These are phyloP conservation scores for Lentinula aciculospora DNA, from an alignment of 768 basidiomycete species.

Conservation along the genomic window DNA sequence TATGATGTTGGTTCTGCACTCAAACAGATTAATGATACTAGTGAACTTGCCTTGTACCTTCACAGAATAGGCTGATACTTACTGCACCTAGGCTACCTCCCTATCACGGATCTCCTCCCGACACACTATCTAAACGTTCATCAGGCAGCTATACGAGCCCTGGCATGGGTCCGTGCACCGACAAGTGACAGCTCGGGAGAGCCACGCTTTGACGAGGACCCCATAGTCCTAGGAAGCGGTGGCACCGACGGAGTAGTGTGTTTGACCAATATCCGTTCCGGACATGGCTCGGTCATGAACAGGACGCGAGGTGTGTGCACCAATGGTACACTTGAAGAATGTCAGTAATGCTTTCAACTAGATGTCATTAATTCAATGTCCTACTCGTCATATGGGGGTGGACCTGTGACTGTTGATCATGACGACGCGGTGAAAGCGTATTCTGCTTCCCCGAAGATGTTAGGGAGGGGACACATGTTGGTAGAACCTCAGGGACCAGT, in stretches of 20 bases:
- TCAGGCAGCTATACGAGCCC: conserved; percentile 71
- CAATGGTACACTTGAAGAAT: background rate
- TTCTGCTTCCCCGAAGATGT: conserved; percentile 64
- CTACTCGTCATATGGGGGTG: conserved; percentile 64
- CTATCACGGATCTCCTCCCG: conserved; percentile 43
- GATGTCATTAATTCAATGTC: conserved; percentile 67
- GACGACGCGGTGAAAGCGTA: conserved; percentile 78
- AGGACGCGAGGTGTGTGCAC: conserved; percentile 60
- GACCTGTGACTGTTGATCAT: conserved; percentile 74
- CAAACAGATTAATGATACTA: conserved; percentile 20
- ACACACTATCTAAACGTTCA: conserved; percentile 71
- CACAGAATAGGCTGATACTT: background rate
- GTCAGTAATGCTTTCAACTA: conserved; percentile 19
- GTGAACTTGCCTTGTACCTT: conserved; percentile 20
- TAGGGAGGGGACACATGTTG: conserved; percentile 67
- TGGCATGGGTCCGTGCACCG: conserved; percentile 73
- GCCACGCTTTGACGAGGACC: conserved; percentile 45
- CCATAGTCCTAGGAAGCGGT: conserved; percentile 68
- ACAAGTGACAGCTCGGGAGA: conserved; percentile 42
- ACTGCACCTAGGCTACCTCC: background rate
- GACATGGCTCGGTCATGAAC: conserved; percentile 62
- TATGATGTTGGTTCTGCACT: conserved; percentile 47
- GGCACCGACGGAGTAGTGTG: conserved; percentile 79
- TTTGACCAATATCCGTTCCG: conserved; percentile 73
- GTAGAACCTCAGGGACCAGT: conserved; percentile 75